Conservation (phyloP, 768 basidiomycete species). For the Naganishia vaughanmartiniae region DNA sequence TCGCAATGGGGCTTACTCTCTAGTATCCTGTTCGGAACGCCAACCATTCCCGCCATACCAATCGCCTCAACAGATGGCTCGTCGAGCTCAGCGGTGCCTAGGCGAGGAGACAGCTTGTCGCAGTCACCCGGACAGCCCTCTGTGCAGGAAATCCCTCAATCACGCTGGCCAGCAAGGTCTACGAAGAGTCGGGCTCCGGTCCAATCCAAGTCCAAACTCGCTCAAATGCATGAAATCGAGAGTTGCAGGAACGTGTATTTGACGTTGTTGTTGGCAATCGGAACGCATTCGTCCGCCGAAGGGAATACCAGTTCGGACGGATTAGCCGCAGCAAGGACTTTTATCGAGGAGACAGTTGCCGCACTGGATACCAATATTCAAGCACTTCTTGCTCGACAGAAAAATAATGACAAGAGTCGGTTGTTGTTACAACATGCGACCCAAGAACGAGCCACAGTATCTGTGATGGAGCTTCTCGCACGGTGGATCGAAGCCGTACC, state of each 20-base stretch:
- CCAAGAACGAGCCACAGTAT: neutral
- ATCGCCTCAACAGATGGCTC: neutral
- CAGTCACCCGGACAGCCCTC: neutral
- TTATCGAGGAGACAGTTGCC: neutral
- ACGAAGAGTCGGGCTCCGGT: neutral
- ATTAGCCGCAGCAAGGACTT: neutral
- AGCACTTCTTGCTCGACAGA: neutral
- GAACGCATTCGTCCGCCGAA: neutral
- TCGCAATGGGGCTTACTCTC: constrained; percentile 26
- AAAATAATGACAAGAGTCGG: neutral
- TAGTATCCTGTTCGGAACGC: constrained; percentile 16
- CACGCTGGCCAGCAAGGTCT: constrained; percentile 7
- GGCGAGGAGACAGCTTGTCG: neutral
- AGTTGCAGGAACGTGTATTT: neutral
- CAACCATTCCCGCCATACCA: neutral
- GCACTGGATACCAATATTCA: neutral
- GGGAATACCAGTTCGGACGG: neutral
- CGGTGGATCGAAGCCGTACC: neutral
- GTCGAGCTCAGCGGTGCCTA: neutral
- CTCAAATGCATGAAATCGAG: neutral
- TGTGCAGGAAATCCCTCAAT: neutral
- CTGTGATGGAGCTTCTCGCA: neutral
- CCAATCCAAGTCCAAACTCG: neutral
- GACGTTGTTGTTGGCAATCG: neutral
- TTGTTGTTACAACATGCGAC: neutral